Evolutionary conservation across 805 yeast species (phyloP).

Genomic region (Saturnispora besseyi): DNA sequence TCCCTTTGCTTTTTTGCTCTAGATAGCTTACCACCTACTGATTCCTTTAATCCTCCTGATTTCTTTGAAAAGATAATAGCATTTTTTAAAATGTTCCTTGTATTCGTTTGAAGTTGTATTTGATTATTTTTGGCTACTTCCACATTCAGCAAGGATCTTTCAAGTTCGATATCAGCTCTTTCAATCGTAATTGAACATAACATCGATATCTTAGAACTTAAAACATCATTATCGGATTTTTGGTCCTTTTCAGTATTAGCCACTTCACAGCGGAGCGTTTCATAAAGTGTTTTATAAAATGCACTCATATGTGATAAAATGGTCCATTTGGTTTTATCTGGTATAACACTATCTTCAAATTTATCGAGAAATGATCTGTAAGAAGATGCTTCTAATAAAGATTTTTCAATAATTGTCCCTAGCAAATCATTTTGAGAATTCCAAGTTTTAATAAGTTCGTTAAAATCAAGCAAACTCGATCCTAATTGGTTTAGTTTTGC

Average conservation of each 20-base stretch:
- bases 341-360: constrained; percentile 10
- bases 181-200: constrained; percentile 38
- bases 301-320: constrained; percentile 31
- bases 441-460: constrained; percentile 31
- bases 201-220: constrained; percentile 24
- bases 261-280: constrained; percentile 20
- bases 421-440: constrained; percentile 18
- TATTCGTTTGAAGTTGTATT: constrained; percentile 30
- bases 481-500: constrained; percentile 25
- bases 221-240: constrained; percentile 15
- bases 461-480: constrained; percentile 23
- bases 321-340: constrained; percentile 30
- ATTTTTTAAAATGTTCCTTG: constrained; percentile 36
- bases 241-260: constrained; percentile 15
- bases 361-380: constrained; percentile 36
- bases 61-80: constrained; percentile 37
- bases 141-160: constrained; percentile 31
- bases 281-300: constrained; percentile 33
- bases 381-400: constrained; percentile 36
- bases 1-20: constrained; percentile 37
- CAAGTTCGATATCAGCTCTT: constrained; percentile 44
- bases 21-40: constrained; percentile 33
- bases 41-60: constrained; percentile 45
- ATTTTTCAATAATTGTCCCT: constrained; percentile 27
- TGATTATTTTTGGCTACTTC: constrained; percentile 27